A percentile compares a stretch with the other conserved stretches of the same genome.
These are phyloP conservation scores for Sonneratia caseolaris DNA, from an alignment of 345 rosid species.

Conservation along the genomic window DNA sequence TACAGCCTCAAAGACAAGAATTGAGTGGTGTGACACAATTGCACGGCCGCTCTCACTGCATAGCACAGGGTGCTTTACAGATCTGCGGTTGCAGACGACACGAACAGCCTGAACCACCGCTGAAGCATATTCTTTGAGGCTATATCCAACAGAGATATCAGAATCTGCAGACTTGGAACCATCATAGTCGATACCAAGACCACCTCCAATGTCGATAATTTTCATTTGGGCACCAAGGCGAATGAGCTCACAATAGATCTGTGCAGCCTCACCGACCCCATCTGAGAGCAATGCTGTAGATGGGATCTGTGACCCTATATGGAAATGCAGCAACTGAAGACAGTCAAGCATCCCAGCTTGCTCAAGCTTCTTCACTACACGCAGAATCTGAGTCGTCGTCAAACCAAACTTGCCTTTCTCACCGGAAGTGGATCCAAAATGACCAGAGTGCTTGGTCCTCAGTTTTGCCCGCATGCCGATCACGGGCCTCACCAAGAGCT, in stretches of 20 bases:
- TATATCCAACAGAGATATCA: slow-evolving; percentile 75
- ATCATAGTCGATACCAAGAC: slow-evolving; percentile 85
- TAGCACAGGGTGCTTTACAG: slow-evolving; percentile 66
- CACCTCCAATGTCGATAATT: slow-evolving; percentile 79
- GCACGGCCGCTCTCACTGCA: slow-evolving; percentile 94
- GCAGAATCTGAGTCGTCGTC: slow-evolving; percentile 61
- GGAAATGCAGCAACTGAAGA: slow-evolving; percentile 78
- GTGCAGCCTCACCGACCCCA: slow-evolving; percentile 75
- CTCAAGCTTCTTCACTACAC: slow-evolving; percentile 60
- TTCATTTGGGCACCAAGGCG: slow-evolving; percentile 84
- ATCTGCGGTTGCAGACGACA: slow-evolving; percentile 57
- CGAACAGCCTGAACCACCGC: slow-evolving; percentile 67
- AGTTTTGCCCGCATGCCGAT: slow-evolving; percentile 79
- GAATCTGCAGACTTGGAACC: slow-evolving; percentile 82
- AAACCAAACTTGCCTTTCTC: slow-evolving; percentile 93
- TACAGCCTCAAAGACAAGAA: slow-evolving; percentile 72
- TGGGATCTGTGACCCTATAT: slow-evolving; percentile 91
- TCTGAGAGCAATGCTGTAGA: slow-evolving; percentile 57
- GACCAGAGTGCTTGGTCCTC: slow-evolving; percentile 84
- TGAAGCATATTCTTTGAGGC: slow-evolving; percentile 71
- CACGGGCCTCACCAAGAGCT: slow-evolving; percentile 54
- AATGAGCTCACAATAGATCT: slow-evolving; percentile 79
- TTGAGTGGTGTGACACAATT: slow-evolving; percentile 81
- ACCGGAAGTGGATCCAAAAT: slow-evolving; percentile 97
- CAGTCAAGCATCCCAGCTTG: slow-evolving; percentile 69